A percentile compares a stretch with the other conserved stretches of the same genome.
phyloP scores from a whole-genome alignment of 2,329 filamentous ascomycete species.

The Diaporthe amygdali region DNA sequence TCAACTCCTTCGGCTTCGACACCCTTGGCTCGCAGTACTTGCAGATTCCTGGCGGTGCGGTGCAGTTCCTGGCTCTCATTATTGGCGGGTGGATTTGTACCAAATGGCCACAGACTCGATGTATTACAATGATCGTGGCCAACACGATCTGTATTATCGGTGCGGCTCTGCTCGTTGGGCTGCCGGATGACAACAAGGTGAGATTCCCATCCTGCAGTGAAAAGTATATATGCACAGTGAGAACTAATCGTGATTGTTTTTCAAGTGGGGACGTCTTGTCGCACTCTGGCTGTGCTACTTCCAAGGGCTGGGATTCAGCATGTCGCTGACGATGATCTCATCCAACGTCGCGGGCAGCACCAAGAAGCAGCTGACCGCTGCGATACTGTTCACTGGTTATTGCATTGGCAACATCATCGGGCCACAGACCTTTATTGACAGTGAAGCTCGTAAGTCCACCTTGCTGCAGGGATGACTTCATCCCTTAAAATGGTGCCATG shows the following conservation, averaged over 20 bases:
- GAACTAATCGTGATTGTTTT: neutral
- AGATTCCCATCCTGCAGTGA: neutral
- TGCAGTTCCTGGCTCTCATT: constrained; percentile 60
- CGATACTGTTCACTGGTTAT: constrained; percentile 37
- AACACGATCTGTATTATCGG: constrained; percentile 61
- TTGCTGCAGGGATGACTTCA: neutral
- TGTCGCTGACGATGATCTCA: constrained; percentile 38
- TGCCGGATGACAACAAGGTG: constrained; percentile 52
- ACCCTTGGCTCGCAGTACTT: constrained; percentile 38
- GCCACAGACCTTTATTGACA: constrained; percentile 39
- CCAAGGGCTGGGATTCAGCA: constrained; percentile 38
- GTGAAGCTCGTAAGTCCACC: constrained; percentile 46
- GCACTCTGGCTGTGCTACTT: constrained; percentile 55
- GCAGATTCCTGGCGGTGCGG: constrained; percentile 64
- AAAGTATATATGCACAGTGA: too few relatives aligned
- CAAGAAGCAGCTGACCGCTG: constrained; percentile 38
- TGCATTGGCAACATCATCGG: constrained; percentile 40
- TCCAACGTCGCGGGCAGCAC: constrained; percentile 39
- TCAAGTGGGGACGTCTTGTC: constrained; percentile 60
- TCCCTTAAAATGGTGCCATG: too few relatives aligned
- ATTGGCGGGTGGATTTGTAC: constrained; percentile 57
- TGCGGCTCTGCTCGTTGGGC: constrained; percentile 53
- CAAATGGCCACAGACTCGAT: constrained; percentile 54
- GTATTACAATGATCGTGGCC: constrained; percentile 60
- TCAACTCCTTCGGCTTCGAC: constrained; percentile 37